Evolutionary conservation across 2,329 filamentous ascomycete genomes (phyloP), one percentile per base, ranked within the genome.

Genomic region (Fusarium armeniacum): DNA sequence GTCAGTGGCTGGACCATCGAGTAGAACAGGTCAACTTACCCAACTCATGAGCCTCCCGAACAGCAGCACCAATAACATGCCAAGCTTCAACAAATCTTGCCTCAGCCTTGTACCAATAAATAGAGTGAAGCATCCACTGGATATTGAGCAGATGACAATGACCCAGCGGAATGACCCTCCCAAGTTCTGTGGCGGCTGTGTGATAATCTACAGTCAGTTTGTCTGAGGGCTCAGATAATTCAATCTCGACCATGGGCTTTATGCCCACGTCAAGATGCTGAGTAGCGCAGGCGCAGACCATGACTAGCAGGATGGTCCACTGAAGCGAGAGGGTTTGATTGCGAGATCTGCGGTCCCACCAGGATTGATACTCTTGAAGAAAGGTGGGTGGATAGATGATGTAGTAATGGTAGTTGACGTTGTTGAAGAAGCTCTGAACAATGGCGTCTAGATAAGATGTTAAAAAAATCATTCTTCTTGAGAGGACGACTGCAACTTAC

Each of bases 391-490:
- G 77, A 51, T 81, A 79, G 43, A 80, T 73, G 53, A 80, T 78
- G 66, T 80, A 80, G 73, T 79, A 79, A 50, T 80, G 78, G 35
- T 74, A 80, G 54, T 81, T 81, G 62, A 78, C 76, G 24, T 74
- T 73, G 52, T 75, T 71, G 24, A 81, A 69, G 50, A 80, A 81
- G 65, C 78, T 79, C 36, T 80, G 75, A 7, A 81, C 76, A 16
- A 81, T 71, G 3, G 72, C 69, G 57, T 81, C 79, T 81, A 9
- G 13, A 46, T 22, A 20, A 2, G 3, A 13, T 6, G 28, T 71
- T 12, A 71, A 62, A 3, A 11, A 11, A 30, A 4, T 11, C 28
- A n/a, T 12, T 6, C 24, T 12, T 9, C n/a, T 18, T 13, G 4
- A 44, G 0, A 1, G 5, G 7, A 5, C 22, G 24, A 44, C 20